phyloP scores from a whole-genome alignment of 1,284 basidiomycete species.

The Cutaneotrichosporon curvatum region DNA sequence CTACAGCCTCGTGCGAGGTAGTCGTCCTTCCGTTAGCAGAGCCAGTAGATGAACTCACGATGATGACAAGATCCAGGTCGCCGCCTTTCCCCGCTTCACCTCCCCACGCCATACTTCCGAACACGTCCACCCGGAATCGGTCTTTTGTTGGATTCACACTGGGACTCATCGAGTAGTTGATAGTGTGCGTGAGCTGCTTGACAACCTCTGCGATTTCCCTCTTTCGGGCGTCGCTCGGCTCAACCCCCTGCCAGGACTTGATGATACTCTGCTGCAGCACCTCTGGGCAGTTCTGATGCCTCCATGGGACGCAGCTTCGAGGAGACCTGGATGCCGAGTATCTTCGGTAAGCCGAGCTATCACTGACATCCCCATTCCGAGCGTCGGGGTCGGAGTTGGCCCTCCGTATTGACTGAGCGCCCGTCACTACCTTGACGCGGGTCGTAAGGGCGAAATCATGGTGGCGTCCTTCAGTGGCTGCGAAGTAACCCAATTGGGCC shows the following conservation, averaged over 20 bases:
- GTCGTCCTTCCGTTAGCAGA: conserved; percentile 26
- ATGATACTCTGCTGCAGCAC: conserved; percentile 1
- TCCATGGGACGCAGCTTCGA: neutral
- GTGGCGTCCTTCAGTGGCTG: neutral
- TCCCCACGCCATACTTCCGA: conserved; percentile 46
- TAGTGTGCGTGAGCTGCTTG: neutral
- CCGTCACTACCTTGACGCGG: too few species aligned
- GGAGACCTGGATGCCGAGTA: neutral
- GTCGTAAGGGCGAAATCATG: too few species aligned
- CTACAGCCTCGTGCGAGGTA: conserved; percentile 34
- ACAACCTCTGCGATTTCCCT: neutral
- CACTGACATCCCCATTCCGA: neutral
- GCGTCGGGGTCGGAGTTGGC: too few species aligned
- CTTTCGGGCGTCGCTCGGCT: neutral
- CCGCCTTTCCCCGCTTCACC: conserved; percentile 35
- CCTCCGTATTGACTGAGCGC: too few species aligned
- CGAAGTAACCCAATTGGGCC: neutral
- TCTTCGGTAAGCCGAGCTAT: conserved; percentile 1
- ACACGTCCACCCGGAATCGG: conserved; percentile 41
- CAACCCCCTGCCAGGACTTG: conserved; percentile 1
- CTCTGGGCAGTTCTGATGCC: neutral
- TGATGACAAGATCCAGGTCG: conserved; percentile 41
- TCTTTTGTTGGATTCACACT: neutral
- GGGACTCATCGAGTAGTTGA: neutral
- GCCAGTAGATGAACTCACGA: conserved; percentile 19